Percentiles rank a stretch among this genome's conserved stretches.
Evolutionary conservation across 2,329 filamentous ascomycete species (phyloP).

Genomic region (Nigrograna mackinnonii): DNA sequence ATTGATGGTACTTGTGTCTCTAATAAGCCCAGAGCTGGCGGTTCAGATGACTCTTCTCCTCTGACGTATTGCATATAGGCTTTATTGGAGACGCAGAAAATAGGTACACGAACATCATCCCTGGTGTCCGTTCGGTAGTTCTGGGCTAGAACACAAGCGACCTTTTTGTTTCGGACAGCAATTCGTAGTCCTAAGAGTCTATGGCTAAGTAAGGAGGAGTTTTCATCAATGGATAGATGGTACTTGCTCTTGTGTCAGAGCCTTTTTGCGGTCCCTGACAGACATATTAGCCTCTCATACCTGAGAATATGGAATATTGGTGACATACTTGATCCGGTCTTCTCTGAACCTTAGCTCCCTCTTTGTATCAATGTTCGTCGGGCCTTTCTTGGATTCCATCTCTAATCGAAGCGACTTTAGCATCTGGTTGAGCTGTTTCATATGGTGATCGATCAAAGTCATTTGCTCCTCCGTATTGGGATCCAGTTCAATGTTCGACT

Average conservation of each 20-base stretch:
- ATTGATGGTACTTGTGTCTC: slow-evolving; percentile 19
- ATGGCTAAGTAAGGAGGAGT: not conserved
- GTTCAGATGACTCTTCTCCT: slow-evolving; percentile 3
- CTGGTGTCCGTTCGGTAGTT: slow-evolving; percentile 15
- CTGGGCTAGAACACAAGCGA: slow-evolving; percentile 4
- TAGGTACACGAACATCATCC: slow-evolving; percentile 10
- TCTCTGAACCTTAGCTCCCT: no score
- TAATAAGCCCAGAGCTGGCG: slow-evolving; percentile 10
- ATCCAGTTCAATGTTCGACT: not conserved
- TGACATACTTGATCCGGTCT: no score
- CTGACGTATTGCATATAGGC: slow-evolving; percentile 18
- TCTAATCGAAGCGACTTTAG: no score
- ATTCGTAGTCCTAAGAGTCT: slow-evolving; percentile 1
- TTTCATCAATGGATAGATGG: not conserved
- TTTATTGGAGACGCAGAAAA: slow-evolving; percentile 21
- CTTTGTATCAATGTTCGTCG: no score
- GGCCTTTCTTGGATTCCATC: no score
- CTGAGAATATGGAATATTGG: no score
- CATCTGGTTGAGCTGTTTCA: no score
- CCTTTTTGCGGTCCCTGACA: not conserved
- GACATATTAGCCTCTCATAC: no score
- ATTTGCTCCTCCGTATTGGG: not conserved
- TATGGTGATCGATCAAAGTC: not conserved
- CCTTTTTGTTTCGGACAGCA: slow-evolving; percentile 12
- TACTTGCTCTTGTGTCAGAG: not conserved